Conservation (phyloP, 805 yeast species). For the Sugiyamaella smithiae region DNA sequence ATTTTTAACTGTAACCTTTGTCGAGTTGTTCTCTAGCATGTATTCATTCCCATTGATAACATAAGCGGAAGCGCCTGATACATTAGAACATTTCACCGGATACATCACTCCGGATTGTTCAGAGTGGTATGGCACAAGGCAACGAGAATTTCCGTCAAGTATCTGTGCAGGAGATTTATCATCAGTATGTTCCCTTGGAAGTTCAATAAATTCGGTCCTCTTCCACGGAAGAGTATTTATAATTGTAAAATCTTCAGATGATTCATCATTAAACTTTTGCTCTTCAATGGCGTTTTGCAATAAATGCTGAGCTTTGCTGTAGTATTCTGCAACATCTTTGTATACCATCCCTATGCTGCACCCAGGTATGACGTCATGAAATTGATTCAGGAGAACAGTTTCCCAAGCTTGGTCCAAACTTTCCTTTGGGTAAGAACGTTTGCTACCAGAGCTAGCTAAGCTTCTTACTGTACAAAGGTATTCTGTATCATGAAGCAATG, state of each 20-base stretch:
- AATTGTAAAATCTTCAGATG: no score
- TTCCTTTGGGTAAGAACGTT: constrained; percentile 72
- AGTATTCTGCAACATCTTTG: constrained; percentile 78
- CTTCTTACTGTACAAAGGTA: constrained; percentile 75
- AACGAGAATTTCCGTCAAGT: no score
- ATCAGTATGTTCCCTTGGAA: no score
- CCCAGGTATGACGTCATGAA: constrained; percentile 95
- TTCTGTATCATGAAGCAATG: constrained; percentile 81
- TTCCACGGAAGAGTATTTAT: no score
- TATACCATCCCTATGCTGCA: constrained; percentile 91
- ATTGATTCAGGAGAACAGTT: constrained; percentile 79
- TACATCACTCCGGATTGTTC: not conserved
- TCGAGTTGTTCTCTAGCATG: constrained; percentile 22
- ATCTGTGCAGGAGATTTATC: no score
- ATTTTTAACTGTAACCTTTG: not conserved
- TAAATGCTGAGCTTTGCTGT: no score
- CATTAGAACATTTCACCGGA: not conserved
- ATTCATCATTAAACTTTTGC: no score
- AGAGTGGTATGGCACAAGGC: not conserved
- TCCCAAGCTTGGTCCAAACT: constrained; percentile 75
- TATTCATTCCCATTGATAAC: constrained; percentile 25
- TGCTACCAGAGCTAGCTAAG: constrained; percentile 68
- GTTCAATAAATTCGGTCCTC: no score
- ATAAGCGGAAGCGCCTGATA: not conserved
- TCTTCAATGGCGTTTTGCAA: no score